A percentile compares a stretch with the other conserved stretches of the same genome.
phyloP scores from a whole-genome alignment of 2,329 filamentous ascomycete species.

The Diaporthe citriasiana region DNA sequence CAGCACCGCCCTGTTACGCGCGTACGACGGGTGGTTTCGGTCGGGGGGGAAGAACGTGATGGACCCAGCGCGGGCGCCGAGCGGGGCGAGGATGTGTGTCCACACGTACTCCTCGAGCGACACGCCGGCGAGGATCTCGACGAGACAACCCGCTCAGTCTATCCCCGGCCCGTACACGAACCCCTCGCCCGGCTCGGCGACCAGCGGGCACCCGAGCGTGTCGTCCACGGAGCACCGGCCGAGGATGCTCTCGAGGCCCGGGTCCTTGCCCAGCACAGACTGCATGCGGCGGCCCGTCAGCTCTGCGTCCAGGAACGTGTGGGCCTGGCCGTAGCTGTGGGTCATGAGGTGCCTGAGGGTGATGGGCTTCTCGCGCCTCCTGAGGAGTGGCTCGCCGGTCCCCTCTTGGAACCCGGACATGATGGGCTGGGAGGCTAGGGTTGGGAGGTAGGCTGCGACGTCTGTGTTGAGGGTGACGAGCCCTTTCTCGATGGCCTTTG shows the following conservation, averaged over 20 bases:
- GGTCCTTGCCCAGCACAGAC: constrained; percentile 55
- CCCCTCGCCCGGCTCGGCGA: constrained; percentile 60
- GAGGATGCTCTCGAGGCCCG: constrained; percentile 48
- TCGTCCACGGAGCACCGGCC: constrained; percentile 52
- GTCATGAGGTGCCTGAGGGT: constrained; percentile 62
- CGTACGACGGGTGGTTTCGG: constrained; percentile 26
- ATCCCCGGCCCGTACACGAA: constrained; percentile 64
- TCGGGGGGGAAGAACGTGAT: constrained; percentile 51
- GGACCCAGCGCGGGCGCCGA: constrained; percentile 52
- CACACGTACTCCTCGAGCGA: constrained; percentile 56
- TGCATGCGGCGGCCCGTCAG: neutral
- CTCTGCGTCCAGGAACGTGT: constrained; percentile 57
- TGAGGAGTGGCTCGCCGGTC: constrained; percentile 55
- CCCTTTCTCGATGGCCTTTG: constrained; percentile 55
- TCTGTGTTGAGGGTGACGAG: constrained; percentile 53
- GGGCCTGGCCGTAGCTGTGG: constrained; percentile 63
- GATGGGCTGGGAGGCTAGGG: constrained; percentile 49
- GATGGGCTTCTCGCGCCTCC: constrained; percentile 53
- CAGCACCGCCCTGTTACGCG: constrained; percentile 14
- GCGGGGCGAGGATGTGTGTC: constrained; percentile 52
- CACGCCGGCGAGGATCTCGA: constrained; percentile 57
- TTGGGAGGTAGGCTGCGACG: constrained; percentile 49
- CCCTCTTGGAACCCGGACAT: constrained; percentile 54
- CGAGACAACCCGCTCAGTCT: constrained; percentile 62
- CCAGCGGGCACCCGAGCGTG: constrained; percentile 58